A percentile compares a stretch with the other conserved stretches of the same genome.
Conservation (phyloP, 305 asterid genomes). For the Solanum hybrid region DNA sequence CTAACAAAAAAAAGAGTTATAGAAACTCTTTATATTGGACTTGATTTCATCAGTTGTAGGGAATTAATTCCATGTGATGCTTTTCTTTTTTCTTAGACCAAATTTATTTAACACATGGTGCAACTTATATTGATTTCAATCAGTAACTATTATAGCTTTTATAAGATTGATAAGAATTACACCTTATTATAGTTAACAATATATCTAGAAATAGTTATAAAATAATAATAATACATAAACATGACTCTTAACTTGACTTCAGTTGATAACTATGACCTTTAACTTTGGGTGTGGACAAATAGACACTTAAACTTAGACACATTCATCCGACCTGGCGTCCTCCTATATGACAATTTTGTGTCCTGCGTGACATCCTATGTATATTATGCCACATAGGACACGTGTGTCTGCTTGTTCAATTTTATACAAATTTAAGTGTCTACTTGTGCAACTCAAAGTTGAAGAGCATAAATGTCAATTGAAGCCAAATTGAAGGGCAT, state of each 20-base stretch:
- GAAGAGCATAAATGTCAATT: no score
- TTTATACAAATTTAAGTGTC: no score
- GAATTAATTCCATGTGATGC: neutral
- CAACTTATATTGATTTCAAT: neutral
- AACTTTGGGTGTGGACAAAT: no score
- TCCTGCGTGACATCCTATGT: no score
- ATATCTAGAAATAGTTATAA: neutral
- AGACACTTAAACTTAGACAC: neutral
- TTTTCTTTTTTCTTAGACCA: neutral
- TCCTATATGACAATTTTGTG: neutral
- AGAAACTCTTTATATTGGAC: neutral
- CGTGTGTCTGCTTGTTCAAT: neutral
- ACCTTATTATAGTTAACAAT: neutral
- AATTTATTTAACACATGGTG: neutral
- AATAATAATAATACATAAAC: rapidly evolving
- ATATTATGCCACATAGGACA: neutral
- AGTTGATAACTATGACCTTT: neutral
- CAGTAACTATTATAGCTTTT: neutral
- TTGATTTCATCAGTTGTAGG: neutral
- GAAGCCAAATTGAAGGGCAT: neutral
- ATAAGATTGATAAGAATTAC: neutral
- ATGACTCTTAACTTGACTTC: no score
- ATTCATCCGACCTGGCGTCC: neutral
- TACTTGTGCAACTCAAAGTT: neutral
- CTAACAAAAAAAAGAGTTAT: neutral